Conservation (phyloP, 352 stramenopile species). For the Salisapilia sapeloensis region DNA sequence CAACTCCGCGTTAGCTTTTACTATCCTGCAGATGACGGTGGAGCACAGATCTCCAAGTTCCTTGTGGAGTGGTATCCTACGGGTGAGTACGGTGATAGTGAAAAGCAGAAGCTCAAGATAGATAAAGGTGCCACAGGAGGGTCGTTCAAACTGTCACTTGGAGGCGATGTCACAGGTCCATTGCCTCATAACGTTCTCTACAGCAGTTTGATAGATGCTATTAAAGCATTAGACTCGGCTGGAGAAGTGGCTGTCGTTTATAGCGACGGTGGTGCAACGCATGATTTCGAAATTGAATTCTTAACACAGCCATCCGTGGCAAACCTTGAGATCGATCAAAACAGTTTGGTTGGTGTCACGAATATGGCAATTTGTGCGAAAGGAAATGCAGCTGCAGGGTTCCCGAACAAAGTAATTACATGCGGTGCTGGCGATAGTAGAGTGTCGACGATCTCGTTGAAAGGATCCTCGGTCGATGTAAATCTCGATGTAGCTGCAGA, state of each 20-base stretch:
- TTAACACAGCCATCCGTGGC: constrained; percentile 15
- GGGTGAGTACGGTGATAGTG: constrained; percentile 18
- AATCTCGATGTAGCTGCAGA: constrained; percentile 23
- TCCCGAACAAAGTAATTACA: constrained; percentile 16
- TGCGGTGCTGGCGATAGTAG: constrained; percentile 30
- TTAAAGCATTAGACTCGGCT: constrained; percentile 60
- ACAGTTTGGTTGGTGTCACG: constrained; percentile 14
- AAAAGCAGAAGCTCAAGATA: constrained; percentile 80
- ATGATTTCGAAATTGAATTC: constrained; percentile 42
- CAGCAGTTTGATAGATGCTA: constrained; percentile 55
- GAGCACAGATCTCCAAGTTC: constrained; percentile 67
- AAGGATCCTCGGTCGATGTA: constrained; percentile 14
- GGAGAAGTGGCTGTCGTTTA: constrained; percentile 68
- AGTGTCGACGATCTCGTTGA: constrained; percentile 10
- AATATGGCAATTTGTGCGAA: constrained; percentile 34
- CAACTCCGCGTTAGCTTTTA: constrained; percentile 77
- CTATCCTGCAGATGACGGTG: constrained; percentile 69
- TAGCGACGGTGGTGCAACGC: constrained; percentile 6
- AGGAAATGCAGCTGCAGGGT: constrained; percentile 8
- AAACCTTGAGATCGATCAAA: constrained; percentile 13
- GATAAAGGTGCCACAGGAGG: constrained; percentile 52
- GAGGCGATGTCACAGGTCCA: constrained; percentile 26
- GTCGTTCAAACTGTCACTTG: constrained; percentile 66
- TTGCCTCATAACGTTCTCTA: constrained; percentile 32
- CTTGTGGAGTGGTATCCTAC: constrained; percentile 78